Evolutionary conservation across 140 eudicot genomes (phyloP).

Genomic region (Flaveria floridana): DNA sequence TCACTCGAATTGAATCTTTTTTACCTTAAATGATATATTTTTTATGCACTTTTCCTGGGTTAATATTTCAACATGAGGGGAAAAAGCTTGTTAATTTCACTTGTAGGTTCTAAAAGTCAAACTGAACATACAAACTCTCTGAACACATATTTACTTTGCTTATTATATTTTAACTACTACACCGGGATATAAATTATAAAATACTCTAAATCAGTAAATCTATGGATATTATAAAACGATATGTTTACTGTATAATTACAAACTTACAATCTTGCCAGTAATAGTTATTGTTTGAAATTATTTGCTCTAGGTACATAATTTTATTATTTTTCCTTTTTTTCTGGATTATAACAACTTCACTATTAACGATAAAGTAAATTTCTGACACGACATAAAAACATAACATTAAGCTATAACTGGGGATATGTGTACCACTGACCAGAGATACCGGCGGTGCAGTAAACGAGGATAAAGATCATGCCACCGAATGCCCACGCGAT

Average conservation of each 20-base stretch:
- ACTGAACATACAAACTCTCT: too few species aligned
- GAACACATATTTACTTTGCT: too few species aligned
- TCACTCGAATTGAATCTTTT: too few species aligned
- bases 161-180: neutral
- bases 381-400: too few species aligned
- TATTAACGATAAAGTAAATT: too few species aligned
- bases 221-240: too few species aligned
- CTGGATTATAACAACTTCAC: too few species aligned
- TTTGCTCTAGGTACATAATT: neutral
- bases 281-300: neutral
- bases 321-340: too few species aligned
- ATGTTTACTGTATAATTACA: neutral
- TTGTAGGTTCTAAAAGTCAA: neutral
- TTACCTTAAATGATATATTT: too few species aligned
- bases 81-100: neutral
- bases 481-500: conserved; percentile 91
- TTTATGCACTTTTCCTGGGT: too few species aligned
- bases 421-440: conserved; percentile 39
- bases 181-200: neutral
- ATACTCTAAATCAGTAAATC: neutral
- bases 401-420: neutral
- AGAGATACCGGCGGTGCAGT: conserved; percentile 93
- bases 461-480: conserved; percentile 83
- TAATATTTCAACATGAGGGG: too few species aligned
- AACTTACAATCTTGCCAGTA: neutral